Conservation (phyloP, 139 green algal genomes). For the Chlorella sorokiniana region DNA sequence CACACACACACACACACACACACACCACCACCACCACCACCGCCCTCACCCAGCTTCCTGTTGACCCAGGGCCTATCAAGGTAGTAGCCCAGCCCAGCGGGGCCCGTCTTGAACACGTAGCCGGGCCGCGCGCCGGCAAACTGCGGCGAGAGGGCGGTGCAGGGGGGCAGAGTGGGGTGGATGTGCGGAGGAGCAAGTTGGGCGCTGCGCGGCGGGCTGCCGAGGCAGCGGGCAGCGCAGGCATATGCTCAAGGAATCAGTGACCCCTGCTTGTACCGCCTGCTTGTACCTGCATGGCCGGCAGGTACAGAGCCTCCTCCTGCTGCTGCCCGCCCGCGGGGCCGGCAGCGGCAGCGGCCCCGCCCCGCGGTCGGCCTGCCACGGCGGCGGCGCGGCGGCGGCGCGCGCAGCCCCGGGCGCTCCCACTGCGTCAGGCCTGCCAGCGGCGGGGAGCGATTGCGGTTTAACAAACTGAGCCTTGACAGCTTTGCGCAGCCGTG, state of each 20-base stretch:
- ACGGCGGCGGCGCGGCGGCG: neutral
- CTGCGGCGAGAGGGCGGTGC: neutral
- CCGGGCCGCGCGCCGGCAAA: slow-evolving; percentile 64
- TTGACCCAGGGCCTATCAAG: slow-evolving; percentile 36
- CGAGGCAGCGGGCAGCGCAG: too few species aligned
- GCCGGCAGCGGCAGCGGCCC: neutral
- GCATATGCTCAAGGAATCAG: too few species aligned
- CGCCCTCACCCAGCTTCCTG: slow-evolving; percentile 10
- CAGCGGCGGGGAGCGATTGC: neutral
- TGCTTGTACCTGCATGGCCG: slow-evolving; percentile 1
- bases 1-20: too few species aligned
- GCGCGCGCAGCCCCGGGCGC: slow-evolving; percentile 24
- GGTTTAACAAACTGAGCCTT: too few species aligned
- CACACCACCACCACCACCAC: neutral
- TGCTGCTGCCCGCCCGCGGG: neutral
- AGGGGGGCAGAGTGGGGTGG: neutral
- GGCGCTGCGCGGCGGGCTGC: neutral
- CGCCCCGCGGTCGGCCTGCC: neutral
- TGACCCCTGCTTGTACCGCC: neutral
- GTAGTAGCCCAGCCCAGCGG: slow-evolving; percentile 64
- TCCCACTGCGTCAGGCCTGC: slow-evolving; percentile 61
- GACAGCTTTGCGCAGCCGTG: too few species aligned
- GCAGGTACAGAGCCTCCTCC: neutral
- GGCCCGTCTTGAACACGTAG: slow-evolving; percentile 72
- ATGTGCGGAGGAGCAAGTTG: neutral